Conservation (phyloP, 225 moss, liverwort and hornwort species). For the Pseudisothecium myosuroides region DNA sequence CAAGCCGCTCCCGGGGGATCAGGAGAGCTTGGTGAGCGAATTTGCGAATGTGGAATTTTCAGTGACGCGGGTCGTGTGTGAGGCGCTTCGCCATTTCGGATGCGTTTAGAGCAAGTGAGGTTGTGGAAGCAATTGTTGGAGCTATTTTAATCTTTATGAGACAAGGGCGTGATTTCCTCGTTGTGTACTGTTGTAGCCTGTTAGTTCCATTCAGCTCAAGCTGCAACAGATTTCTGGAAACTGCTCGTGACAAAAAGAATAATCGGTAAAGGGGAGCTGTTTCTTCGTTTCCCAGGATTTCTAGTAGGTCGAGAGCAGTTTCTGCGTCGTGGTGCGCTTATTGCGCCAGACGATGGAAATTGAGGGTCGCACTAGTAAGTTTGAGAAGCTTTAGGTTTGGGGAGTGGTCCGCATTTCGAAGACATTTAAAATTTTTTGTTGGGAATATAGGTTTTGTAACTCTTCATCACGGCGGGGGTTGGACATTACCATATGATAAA, state of each 20-base stretch:
- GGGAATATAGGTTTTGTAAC: background rate
- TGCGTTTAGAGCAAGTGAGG: background rate
- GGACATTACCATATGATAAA: background rate
- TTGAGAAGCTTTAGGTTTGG: background rate
- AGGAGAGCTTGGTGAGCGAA: background rate
- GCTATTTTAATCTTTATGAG: background rate
- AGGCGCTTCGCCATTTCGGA: background rate
- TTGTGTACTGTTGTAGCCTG: background rate
- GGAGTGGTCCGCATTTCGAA: background rate
- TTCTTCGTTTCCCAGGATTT: background rate
- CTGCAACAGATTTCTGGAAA: background rate
- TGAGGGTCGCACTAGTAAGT: background rate
- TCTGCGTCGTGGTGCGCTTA: background rate
- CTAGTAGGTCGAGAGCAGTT: background rate
- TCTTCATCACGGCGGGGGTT: background rate
- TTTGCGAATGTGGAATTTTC: background rate
- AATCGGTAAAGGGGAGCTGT: background rate
- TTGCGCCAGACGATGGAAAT: background rate
- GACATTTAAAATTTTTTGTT: background rate
- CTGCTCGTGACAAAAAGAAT: background rate
- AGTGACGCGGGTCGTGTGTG: background rate
- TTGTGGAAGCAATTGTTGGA: background rate
- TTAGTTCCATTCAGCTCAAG: background rate
- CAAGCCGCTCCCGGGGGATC: background rate
- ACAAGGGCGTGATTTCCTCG: background rate